These are phyloP conservation scores for Candida boidinii DNA, from an alignment of 805 yeast species.

Conservation along the genomic window DNA sequence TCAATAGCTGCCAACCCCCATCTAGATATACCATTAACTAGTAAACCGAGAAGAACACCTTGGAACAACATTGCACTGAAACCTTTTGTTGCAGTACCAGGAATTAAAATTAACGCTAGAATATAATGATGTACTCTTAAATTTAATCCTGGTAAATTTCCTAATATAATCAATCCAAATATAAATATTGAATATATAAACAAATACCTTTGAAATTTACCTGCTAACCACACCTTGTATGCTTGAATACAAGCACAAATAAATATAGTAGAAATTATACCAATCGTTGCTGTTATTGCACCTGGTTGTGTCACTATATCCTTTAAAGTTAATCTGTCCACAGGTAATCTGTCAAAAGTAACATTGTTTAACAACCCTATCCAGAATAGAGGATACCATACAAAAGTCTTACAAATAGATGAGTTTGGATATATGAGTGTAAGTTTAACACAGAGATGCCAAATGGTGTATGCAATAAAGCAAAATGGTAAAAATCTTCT, in stretches of 20 bases:
- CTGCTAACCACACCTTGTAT: slow-evolving; percentile 69
- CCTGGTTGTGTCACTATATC: slow-evolving; percentile 77
- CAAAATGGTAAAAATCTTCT: slow-evolving; percentile 69
- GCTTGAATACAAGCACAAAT: slow-evolving; percentile 66
- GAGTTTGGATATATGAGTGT: slow-evolving; percentile 35
- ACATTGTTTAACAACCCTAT: slow-evolving; percentile 76
- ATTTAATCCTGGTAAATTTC: slow-evolving; percentile 55
- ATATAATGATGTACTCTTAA: slow-evolving; percentile 76
- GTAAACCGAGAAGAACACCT: slow-evolving; percentile 75
- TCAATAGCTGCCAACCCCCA: slow-evolving; percentile 93
- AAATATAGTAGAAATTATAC: slow-evolving; percentile 38
- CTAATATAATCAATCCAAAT: slow-evolving; percentile 33
- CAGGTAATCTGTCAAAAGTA: slow-evolving; percentile 82
- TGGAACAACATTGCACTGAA: slow-evolving; percentile 66
- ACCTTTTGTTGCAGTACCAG: slow-evolving; percentile 77
- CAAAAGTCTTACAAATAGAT: slow-evolving; percentile 32
- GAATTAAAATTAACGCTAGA: slow-evolving; percentile 65
- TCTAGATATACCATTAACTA: slow-evolving; percentile 75
- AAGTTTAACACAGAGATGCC: slow-evolving; percentile 45
- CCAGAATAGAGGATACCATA: slow-evolving; percentile 83
- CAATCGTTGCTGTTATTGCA: slow-evolving; percentile 53
- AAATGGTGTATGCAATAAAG: slow-evolving; percentile 62
- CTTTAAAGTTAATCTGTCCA: slow-evolving; percentile 67
- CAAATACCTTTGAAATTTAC: slow-evolving; percentile 53
- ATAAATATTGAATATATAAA: slow-evolving; percentile 41